These are phyloP conservation scores for Trametes elegans DNA, from an alignment of 768 basidiomycete species.

Conservation along the genomic window DNA sequence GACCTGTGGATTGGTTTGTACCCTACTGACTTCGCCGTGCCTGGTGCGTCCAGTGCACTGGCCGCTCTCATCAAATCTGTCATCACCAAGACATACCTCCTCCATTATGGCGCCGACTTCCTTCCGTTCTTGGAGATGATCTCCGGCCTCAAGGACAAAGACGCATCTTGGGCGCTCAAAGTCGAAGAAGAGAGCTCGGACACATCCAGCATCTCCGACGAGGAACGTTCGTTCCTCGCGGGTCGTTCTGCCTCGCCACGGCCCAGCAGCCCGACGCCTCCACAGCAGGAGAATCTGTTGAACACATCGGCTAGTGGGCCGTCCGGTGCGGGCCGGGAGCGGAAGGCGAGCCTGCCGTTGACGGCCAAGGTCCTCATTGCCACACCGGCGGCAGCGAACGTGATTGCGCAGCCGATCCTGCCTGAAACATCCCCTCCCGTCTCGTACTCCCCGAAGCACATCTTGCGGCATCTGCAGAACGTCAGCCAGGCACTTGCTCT, in stretches of 20 bases:
- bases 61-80: slow-evolving; percentile 77
- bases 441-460: slow-evolving; percentile 51
- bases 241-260: slow-evolving; percentile 18
- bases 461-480: slow-evolving; percentile 60
- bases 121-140: slow-evolving; percentile 75
- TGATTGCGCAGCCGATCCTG: no score
- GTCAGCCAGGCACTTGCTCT: slow-evolving; percentile 56
- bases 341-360: slow-evolving; percentile 68
- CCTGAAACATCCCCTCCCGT: no score
- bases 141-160: slow-evolving; percentile 60
- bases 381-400: not conserved
- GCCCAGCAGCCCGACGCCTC: slow-evolving; percentile 17
- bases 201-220: slow-evolving; percentile 50
- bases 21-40: slow-evolving; percentile 77
- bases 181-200: slow-evolving; percentile 68
- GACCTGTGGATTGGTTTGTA: slow-evolving; percentile 77
- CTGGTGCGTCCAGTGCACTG: slow-evolving; percentile 69
- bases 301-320: not conserved
- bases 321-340: slow-evolving; percentile 43
- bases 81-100: slow-evolving; percentile 72
- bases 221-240: slow-evolving; percentile 41
- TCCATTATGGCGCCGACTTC: slow-evolving; percentile 84
- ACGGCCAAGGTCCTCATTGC: slow-evolving; percentile 42
- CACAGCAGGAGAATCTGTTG: not conserved
- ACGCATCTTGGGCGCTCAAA: slow-evolving; percentile 74